phyloP scores from a whole-genome alignment of 805 yeast species.

The Candida tallmaniae region DNA sequence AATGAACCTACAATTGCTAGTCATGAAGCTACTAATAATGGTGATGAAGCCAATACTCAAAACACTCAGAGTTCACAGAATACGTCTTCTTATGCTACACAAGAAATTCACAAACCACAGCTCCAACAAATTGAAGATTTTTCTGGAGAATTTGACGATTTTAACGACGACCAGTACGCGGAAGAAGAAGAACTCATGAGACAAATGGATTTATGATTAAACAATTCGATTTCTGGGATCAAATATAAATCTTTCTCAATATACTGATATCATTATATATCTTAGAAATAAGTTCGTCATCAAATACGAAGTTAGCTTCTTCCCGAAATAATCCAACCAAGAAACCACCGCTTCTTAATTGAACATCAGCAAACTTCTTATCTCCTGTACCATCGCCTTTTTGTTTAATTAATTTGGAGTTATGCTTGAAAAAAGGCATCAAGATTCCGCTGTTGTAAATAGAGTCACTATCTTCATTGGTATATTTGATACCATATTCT shows the following conservation, averaged over 20 bases:
- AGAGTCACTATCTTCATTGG: constrained; percentile 22
- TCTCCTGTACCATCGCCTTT: constrained; percentile 4
- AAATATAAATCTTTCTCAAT: constrained; percentile 44
- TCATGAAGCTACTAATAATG: too few relatives aligned
- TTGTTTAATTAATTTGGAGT: constrained; percentile 40
- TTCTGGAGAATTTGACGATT: neutral
- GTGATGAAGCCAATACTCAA: too few relatives aligned
- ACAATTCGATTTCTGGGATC: too few relatives aligned
- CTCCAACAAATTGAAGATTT: too few relatives aligned
- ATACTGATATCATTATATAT: constrained; percentile 44
- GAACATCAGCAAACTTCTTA: constrained; percentile 35
- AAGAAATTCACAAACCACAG: too few relatives aligned
- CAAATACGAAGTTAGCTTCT: constrained; percentile 15
- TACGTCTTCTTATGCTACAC: too few relatives aligned
- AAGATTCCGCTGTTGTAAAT: constrained; percentile 45
- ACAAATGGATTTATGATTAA: constrained; percentile 22
- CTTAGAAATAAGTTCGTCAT: constrained; percentile 38
- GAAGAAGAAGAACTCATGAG: constrained; percentile 35
- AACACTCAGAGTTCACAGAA: too few relatives aligned
- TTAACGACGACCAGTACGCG: constrained; percentile 16
- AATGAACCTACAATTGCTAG: too few relatives aligned
- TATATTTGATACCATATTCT: constrained; percentile 48
- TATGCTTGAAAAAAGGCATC: constrained; percentile 47
- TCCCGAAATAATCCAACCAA: constrained; percentile 44
- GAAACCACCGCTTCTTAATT: constrained; percentile 49